Conservation (phyloP, 345 rosid genomes). For the Brassica rapa region DNA sequence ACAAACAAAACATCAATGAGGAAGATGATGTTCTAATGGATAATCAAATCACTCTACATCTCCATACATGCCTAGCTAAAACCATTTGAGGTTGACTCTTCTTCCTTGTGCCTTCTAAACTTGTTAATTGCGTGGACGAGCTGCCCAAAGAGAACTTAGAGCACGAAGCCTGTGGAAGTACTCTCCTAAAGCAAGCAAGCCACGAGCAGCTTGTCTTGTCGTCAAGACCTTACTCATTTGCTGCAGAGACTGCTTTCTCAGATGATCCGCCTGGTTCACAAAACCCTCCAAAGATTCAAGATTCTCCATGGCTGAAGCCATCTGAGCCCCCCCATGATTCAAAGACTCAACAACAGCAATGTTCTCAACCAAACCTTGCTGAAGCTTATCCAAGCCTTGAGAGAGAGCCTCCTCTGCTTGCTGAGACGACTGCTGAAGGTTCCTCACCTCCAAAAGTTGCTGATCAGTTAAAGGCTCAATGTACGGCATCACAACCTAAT, state of each 20-base stretch:
- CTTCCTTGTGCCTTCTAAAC: constrained; percentile 5
- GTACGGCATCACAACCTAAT: neutral
- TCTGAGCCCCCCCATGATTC: neutral
- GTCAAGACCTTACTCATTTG: constrained; percentile 15
- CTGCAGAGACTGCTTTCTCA: constrained; percentile 59
- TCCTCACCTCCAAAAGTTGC: neutral
- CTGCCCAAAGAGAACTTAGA: constrained; percentile 84
- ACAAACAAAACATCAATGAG: constrained; percentile 20
- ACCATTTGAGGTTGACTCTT: neutral
- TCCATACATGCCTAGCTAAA: neutral
- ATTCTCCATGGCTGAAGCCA: neutral
- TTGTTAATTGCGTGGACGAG: constrained; percentile 58
- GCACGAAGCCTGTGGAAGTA: constrained; percentile 50
- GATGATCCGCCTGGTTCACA: constrained; percentile 72
- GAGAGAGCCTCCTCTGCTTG: neutral
- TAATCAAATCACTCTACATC: neutral
- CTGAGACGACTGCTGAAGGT: neutral
- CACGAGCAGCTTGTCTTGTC: constrained; percentile 69
- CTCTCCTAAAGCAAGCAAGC: constrained; percentile 52
- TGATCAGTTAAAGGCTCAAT: neutral
- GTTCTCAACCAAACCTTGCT: neutral
- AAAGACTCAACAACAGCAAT: neutral
- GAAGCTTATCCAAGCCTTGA: neutral
- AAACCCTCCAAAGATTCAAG: neutral
- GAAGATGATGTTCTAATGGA: constrained; percentile 21